Conservation (phyloP, 2,329 filamentous ascomycete species). For the Trichothecium roseum region DNA sequence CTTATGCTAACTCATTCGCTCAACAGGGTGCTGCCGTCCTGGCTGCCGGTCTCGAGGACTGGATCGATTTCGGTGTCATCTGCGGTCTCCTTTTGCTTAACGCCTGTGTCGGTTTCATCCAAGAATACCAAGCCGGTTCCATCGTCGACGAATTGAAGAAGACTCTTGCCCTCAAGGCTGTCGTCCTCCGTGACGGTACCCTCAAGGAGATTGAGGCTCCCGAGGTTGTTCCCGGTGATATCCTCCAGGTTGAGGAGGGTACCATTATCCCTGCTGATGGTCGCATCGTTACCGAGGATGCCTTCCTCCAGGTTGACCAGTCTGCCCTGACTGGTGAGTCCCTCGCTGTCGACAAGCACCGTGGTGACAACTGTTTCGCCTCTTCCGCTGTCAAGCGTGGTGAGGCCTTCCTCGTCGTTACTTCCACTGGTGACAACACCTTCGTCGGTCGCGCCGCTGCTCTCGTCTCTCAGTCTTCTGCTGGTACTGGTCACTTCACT, state of each 20-base stretch:
- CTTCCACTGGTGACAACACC: conserved; percentile 78
- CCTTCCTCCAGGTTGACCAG: conserved; percentile 84
- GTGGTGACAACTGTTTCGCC: conserved; percentile 69
- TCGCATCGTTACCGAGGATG: conserved; percentile 71
- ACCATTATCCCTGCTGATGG: conserved; percentile 87
- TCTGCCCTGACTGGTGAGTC: conserved; percentile 89
- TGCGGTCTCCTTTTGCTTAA: conserved; percentile 76
- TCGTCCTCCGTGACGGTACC: conserved; percentile 69
- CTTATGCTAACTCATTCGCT: conserved; percentile 13
- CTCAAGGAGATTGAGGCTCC: conserved; percentile 72
- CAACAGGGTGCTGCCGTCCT: conserved; percentile 61
- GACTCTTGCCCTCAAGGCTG: conserved; percentile 78
- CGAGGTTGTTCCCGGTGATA: conserved; percentile 82
- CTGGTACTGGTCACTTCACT: conserved; percentile 77
- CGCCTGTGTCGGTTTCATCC: conserved; percentile 75
- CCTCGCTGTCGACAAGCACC: conserved; percentile 81
- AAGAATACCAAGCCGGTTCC: conserved; percentile 82
- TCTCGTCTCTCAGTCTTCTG: conserved; percentile 66
- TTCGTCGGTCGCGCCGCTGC: conserved; percentile 85
- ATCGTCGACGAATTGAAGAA: conserved; percentile 90
- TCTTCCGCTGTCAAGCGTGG: conserved; percentile 88
- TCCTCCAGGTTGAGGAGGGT: conserved; percentile 83
- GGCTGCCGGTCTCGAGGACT: conserved; percentile 74
- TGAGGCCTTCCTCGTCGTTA: conserved; percentile 73
- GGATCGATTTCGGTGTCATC: conserved; percentile 92